Evolutionary conservation across 179 eudicot genomes (phyloP).

Genomic region (Carnegiea gigantea): DNA sequence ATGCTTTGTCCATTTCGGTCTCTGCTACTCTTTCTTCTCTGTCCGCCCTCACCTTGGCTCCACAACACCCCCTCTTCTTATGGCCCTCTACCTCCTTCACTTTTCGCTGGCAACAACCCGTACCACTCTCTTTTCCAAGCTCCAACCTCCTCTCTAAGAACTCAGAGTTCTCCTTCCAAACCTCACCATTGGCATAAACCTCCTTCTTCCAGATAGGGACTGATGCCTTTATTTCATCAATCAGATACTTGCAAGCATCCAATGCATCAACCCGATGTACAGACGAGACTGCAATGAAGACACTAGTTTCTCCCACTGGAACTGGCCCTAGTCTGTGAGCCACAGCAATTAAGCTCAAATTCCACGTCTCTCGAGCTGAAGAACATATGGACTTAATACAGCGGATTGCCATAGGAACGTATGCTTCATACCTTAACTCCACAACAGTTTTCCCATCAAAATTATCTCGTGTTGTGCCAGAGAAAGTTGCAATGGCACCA

Average conservation of each 20-base stretch:
- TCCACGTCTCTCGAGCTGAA: slow-evolving; percentile 64
- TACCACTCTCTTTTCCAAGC: slow-evolving; percentile 34
- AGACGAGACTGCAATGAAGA: slow-evolving; percentile 65
- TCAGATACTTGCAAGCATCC: slow-evolving; percentile 74
- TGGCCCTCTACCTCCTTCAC: slow-evolving; percentile 23
- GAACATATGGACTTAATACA: slow-evolving; percentile 67
- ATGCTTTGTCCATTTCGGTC: not conserved
- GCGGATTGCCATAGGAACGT: slow-evolving; percentile 84
- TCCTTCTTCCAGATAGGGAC: slow-evolving; percentile 97
- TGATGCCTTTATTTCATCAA: slow-evolving; percentile 82
- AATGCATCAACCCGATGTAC: slow-evolving; percentile 69
- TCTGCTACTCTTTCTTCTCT: slow-evolving; percentile 25
- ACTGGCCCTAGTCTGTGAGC: slow-evolving; percentile 81
- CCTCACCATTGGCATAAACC: slow-evolving; percentile 80
- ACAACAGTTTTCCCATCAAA: slow-evolving; percentile 71
- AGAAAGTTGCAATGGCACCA: slow-evolving; percentile 79
- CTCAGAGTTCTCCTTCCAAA: slow-evolving; percentile 92
- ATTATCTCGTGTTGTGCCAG: slow-evolving; percentile 79
- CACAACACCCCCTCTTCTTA: slow-evolving; percentile 43
- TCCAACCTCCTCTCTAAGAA: slow-evolving; percentile 62
- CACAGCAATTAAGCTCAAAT: slow-evolving; percentile 52
- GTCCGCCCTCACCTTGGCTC: slow-evolving; percentile 44
- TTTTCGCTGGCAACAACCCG: slow-evolving; percentile 25
- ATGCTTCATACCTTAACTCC: slow-evolving; percentile 87
- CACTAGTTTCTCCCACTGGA: slow-evolving; percentile 69